These are phyloP conservation scores for Bruguiera parviflora DNA, from an alignment of 345 rosid genomes.

Conservation along the genomic window DNA sequence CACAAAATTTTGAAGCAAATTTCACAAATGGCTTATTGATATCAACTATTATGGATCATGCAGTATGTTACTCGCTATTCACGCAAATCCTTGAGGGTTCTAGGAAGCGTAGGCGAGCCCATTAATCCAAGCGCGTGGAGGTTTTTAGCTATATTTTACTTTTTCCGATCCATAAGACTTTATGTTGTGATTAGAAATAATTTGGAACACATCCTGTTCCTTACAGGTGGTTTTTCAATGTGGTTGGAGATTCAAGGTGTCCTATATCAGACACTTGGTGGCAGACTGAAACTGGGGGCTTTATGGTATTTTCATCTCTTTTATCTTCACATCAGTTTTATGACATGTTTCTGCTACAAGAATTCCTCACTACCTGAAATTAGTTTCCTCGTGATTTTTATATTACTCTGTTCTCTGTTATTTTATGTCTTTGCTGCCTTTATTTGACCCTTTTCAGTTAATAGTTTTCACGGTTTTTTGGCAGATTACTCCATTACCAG, in stretches of 20 bases:
- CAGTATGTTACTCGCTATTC: conserved; percentile 81
- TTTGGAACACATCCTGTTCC: conserved; percentile 12
- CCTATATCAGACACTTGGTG: conserved; percentile 99
- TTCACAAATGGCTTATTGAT: conserved; percentile 16
- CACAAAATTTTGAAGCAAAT: neutral
- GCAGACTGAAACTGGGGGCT: conserved; percentile 99
- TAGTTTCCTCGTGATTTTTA: conserved; percentile 61
- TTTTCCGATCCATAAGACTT: conserved; percentile 11
- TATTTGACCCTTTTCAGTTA: neutral
- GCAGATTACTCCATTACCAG: conserved; percentile 96
- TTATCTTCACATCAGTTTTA: neutral
- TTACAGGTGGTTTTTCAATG: conserved; percentile 88
- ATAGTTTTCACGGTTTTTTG: conserved; percentile 16
- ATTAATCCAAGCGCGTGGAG: conserved; percentile 99
- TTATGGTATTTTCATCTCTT: conserved; percentile 54
- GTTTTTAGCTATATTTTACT: conserved; percentile 36
- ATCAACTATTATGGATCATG: conserved; percentile 25
- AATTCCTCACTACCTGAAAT: conserved; percentile 68
- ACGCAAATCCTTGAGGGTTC: conserved; percentile 85
- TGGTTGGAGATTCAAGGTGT: conserved; percentile 84
- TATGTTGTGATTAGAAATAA: neutral
- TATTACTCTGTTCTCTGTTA: neutral
- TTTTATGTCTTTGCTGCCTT: neutral
- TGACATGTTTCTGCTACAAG: neutral
- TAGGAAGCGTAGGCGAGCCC: conserved; percentile 99